Conservation (phyloP, 805 yeast species). For the Jamesozyma gamospora region DNA sequence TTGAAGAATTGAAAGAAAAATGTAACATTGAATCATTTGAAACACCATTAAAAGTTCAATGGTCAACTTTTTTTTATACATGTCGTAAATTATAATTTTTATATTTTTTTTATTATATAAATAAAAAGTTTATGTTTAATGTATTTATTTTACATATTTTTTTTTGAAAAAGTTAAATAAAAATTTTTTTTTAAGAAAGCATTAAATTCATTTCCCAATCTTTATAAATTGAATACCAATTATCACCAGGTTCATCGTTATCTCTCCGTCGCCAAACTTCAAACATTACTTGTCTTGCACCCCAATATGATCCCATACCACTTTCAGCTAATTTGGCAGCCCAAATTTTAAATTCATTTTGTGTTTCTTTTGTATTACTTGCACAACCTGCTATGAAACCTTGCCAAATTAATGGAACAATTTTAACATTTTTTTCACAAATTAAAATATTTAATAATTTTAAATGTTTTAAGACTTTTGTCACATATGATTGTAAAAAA, state of each 20-base stretch:
- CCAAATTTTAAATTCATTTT: slow-evolving; percentile 64
- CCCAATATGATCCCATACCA: slow-evolving; percentile 76
- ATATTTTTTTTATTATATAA: no score
- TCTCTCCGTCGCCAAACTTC: slow-evolving; percentile 77
- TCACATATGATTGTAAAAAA: slow-evolving; percentile 53
- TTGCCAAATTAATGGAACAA: slow-evolving; percentile 78
- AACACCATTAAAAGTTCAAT: slow-evolving; percentile 36
- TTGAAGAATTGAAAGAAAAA: slow-evolving; percentile 33
- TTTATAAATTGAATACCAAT: slow-evolving; percentile 69
- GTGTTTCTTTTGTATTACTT: slow-evolving; percentile 47
- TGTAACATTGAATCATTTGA: slow-evolving; percentile 38
- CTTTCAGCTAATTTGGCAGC: slow-evolving; percentile 36
- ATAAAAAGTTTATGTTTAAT: no score
- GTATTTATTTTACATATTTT: no score
- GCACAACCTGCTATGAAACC: slow-evolving; percentile 85
- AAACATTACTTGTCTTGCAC: slow-evolving; percentile 72
- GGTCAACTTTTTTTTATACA: slow-evolving; percentile 48
- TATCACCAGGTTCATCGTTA: slow-evolving; percentile 46
- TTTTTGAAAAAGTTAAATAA: no score
- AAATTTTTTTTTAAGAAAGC: slow-evolving; percentile 31
- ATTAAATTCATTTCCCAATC: slow-evolving; percentile 84
- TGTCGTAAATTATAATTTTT: slow-evolving; percentile 2
- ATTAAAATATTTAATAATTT: slow-evolving; percentile 52
- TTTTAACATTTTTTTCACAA: slow-evolving; percentile 39
- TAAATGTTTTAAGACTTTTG: slow-evolving; percentile 50